A percentile compares a stretch with the other conserved stretches of the same genome.
These are phyloP conservation scores for Protostelium mycophagum DNA, from an alignment of 78 protist species.

Conservation along the genomic window DNA sequence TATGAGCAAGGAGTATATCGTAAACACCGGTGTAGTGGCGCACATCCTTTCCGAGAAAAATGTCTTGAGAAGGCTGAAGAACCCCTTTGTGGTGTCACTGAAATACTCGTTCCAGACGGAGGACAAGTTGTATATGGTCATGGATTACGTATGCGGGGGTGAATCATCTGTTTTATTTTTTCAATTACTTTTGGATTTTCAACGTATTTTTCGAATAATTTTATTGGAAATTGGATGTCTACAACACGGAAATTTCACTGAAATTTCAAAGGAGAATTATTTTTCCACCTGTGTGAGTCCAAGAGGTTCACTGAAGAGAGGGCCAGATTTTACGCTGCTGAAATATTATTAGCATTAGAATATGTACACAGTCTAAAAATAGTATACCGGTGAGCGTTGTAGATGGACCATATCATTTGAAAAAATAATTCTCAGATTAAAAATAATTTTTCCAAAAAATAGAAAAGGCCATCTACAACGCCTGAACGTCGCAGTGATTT, in stretches of 20 bases:
- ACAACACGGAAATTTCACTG: too few species aligned
- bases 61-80: constrained; percentile 52
- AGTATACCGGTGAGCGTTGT: constrained; percentile 53
- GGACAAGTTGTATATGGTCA: constrained; percentile 72
- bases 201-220: too few species aligned
- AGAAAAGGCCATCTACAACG: too few species aligned
- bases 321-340: constrained; percentile 83
- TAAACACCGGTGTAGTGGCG: constrained; percentile 25
- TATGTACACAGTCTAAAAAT: constrained; percentile 80
- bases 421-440: not conserved
- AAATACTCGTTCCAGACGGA: constrained; percentile 89
- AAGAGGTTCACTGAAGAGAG: constrained; percentile 68
- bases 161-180: too few species aligned
- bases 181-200: too few species aligned
- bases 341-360: constrained; percentile 83
- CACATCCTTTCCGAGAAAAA: constrained; percentile 83
- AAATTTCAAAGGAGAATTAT: constrained; percentile 87
- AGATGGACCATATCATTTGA: not conserved
- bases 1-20: constrained; percentile 8
- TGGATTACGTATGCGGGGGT: constrained; percentile 94
- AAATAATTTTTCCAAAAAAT: not conserved
- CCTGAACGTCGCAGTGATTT: constrained; percentile 45
- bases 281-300: constrained; percentile 81
- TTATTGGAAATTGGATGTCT: too few species aligned
- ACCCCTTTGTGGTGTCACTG: constrained; percentile 85